A percentile compares a stretch with the other conserved stretches of the same genome.
These are phyloP conservation scores for Hirschioporus abietinus DNA, from an alignment of 768 basidiomycete genomes.

Conservation along the genomic window DNA sequence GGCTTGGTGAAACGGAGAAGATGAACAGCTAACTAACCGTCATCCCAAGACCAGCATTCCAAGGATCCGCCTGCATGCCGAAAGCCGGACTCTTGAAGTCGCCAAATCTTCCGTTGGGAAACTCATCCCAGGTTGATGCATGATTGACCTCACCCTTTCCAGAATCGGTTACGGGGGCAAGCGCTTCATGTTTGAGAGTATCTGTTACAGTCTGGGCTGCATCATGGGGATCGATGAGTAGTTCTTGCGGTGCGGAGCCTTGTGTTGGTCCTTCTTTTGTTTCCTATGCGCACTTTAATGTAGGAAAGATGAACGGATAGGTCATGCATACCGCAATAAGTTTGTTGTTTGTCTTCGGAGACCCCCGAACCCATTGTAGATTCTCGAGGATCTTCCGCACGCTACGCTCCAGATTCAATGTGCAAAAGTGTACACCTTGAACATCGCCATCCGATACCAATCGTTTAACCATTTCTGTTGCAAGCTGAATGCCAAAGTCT, in stretches of 20 bases:
- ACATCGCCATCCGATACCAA: slow-evolving; percentile 53
- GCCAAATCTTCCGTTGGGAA: slow-evolving; percentile 97
- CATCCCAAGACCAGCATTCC: slow-evolving; percentile 59
- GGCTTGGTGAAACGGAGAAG: neutral
- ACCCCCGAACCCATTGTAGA: slow-evolving; percentile 60
- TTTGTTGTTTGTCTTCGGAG: slow-evolving; percentile 46
- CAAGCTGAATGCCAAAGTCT: slow-evolving; percentile 85
- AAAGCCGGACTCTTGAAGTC: slow-evolving; percentile 97
- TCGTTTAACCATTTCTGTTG: slow-evolving; percentile 70
- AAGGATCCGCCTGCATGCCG: slow-evolving; percentile 63
- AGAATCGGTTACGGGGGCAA: slow-evolving; percentile 43
- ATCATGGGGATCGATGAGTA: slow-evolving; percentile 53
- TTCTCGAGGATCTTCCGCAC: slow-evolving; percentile 79
- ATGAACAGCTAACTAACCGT: slow-evolving; percentile 36
- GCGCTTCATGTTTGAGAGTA: slow-evolving; percentile 44
- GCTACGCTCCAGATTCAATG: slow-evolving; percentile 95
- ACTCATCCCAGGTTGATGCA: slow-evolving; percentile 87
- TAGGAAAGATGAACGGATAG: slow-evolving; percentile 1
- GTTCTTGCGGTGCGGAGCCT: slow-evolving; percentile 25
- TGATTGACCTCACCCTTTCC: slow-evolving; percentile 73
- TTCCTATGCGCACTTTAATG: slow-evolving; percentile 29
- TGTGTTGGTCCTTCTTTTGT: slow-evolving; percentile 27
- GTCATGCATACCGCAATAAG: slow-evolving; percentile 52
- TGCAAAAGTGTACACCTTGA: slow-evolving; percentile 88
- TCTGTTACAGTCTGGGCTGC: slow-evolving; percentile 61